Evolutionary conservation across 2,329 filamentous ascomycete genomes (phyloP).

Genomic region (Ascomycota sp.): DNA sequence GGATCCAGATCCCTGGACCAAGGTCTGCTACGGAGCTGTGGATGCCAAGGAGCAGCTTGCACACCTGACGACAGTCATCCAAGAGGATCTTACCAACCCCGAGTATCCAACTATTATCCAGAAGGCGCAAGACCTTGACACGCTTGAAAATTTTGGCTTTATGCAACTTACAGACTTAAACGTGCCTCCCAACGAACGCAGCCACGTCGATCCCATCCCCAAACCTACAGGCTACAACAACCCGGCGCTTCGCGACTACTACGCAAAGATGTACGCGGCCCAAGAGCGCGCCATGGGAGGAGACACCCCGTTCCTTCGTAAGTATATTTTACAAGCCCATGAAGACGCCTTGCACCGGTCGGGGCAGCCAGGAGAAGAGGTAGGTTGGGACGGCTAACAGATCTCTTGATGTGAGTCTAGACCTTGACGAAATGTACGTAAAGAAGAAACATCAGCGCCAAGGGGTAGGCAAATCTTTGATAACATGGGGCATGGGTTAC

Average conservation of each 20-base stretch:
- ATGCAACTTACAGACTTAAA: background rate
- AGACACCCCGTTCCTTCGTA: background rate
- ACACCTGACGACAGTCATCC: background rate
- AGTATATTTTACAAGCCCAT: background rate
- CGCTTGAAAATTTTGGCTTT: background rate
- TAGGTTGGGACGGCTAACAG: too few relatives aligned
- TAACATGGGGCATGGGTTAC: background rate
- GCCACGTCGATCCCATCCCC: background rate
- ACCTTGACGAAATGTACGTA: background rate
- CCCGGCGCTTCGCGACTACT: background rate
- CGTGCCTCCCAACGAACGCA: background rate
- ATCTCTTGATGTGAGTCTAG: background rate
- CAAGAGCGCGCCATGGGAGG: conserved; percentile 1
- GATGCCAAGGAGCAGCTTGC: background rate
- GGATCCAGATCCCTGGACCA: conserved; percentile 1
- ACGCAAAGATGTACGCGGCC: background rate
- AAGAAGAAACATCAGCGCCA: conserved; percentile 1
- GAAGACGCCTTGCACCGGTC: too few relatives aligned
- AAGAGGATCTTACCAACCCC: conserved; percentile 1
- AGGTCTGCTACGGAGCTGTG: background rate
- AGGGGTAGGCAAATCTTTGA: background rate
- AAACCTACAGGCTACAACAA: background rate
- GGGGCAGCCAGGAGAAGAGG: too few relatives aligned
- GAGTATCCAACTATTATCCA: background rate
- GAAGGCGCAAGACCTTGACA: background rate